A percentile compares a stretch with the other conserved stretches of the same genome.
Conservation (phyloP, 2,329 filamentous ascomycete genomes). For the Thermoascus crustaceus region DNA sequence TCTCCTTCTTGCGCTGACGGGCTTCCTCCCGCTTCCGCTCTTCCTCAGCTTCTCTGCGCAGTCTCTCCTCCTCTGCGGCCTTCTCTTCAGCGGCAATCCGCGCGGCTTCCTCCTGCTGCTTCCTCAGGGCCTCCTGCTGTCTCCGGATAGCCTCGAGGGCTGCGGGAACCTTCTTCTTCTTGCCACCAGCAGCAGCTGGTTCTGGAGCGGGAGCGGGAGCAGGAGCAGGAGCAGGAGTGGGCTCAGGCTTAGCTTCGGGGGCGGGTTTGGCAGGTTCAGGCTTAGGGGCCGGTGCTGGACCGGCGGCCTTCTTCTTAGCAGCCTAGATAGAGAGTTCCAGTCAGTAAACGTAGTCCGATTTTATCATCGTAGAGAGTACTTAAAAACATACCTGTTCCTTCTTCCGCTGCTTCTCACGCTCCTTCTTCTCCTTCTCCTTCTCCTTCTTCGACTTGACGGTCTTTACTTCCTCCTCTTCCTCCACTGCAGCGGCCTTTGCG, state of each 20-base stretch:
- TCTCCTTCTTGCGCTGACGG: conserved; percentile 41
- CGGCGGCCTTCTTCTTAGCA: conserved; percentile 68
- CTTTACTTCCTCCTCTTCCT: conserved; percentile 51
- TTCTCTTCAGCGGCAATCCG: conserved; percentile 32
- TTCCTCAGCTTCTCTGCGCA: conserved; percentile 35
- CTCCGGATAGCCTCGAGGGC: conserved; percentile 43
- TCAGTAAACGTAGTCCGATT: conserved; percentile 3
- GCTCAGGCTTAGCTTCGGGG: conserved; percentile 39
- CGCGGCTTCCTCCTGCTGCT: conserved; percentile 40
- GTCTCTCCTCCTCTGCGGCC: conserved; percentile 32
- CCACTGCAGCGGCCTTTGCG: conserved; percentile 36
- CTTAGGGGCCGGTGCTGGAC: conserved; percentile 40
- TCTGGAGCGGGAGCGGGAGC: conserved; percentile 26
- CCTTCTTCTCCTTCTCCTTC: conserved; percentile 97
- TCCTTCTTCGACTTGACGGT: conserved; percentile 96
- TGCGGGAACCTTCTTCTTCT: conserved; percentile 79
- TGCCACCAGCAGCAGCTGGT: conserved; percentile 51
- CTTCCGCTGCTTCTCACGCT: conserved; percentile 96
- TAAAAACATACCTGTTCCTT: conserved; percentile 75
- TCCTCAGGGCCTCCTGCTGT: conserved; percentile 39
- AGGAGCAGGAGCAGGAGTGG: conserved; percentile 38
- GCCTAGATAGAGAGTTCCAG: conserved; percentile 45
- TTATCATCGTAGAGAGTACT: neutral
- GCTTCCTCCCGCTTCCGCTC: conserved; percentile 40
- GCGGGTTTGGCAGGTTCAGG: conserved; percentile 50